Base-by-base conservation (phyloP, 345 rosid genomes). In the Citrus trifoliata region DNA sequence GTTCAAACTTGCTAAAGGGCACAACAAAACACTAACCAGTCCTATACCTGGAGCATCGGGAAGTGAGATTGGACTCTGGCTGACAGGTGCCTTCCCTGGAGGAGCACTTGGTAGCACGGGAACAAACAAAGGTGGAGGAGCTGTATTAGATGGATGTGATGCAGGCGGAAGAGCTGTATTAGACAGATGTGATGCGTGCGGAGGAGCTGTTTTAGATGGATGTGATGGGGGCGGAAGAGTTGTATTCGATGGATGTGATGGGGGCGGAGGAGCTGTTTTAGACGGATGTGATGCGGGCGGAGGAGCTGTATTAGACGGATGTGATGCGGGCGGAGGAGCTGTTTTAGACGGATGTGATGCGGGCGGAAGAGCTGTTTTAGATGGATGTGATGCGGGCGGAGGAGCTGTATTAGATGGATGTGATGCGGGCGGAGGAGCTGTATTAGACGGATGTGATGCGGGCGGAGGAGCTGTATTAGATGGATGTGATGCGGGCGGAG, bases 21-120 rank as follows among this genome's bases (percentile, higher is more conserved):
- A 76, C 2, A 71, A 74, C 3, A 14, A 76, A 37, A 83, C 42
- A 40, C 37, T 14, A 73, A 37, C 71, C 8, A 73, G 51, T 46
- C 77, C 78, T 59, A 53, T 80, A 88, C 93, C 87, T 76, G 87
- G 89, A 64, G 87, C 78, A 83, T 51, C 74, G 76, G 90, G 88
- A 58, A 72, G 75, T 5, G 86, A 67, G 61, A 79, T 79, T 25
- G 89, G 74, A 71, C 88, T 75, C 70, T 85, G 83, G 40, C 68
- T 70, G 40, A 80, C 76, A n/a, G 92, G 82, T 21, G 74, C 66
- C 74, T 71, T 70, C 72, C 63, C 67, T 61, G 67, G 85, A 73
- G 87, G 74, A 82, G 80, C 74, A 79, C 63, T 81, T 35, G 83
- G 80, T n/a, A 70, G 82, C 76, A 61, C 58, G 6, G 82, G 32